A percentile compares a stretch with the other conserved stretches of the same genome.
phyloP scores from a whole-genome alignment of 2,329 filamentous ascomycete genomes.

The Phyllosticta citribraziliensis region DNA sequence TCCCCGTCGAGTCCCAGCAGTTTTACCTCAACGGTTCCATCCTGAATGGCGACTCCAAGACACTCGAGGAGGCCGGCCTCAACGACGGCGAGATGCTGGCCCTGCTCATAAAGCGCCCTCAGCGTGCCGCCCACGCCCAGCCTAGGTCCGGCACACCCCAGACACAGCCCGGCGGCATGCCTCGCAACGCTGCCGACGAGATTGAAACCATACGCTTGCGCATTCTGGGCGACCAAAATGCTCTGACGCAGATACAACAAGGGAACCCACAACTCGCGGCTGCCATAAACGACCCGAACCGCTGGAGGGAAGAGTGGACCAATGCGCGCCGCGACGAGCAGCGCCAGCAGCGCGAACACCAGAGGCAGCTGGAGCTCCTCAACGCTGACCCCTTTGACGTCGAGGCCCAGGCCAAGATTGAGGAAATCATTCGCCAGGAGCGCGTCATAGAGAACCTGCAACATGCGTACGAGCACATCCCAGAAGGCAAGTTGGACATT shows the following conservation, averaged over 20 bases:
- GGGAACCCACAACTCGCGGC: conserved; percentile 68
- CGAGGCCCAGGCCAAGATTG: conserved; percentile 83
- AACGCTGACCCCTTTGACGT: conserved; percentile 93
- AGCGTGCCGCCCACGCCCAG: conserved; percentile 7
- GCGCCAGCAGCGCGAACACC: conserved; percentile 54
- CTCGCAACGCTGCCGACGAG: conserved; percentile 26
- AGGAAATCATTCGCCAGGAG: conserved; percentile 94
- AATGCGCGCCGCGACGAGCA: conserved; percentile 61
- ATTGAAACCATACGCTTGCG: conserved; percentile 78
- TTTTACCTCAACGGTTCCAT: conserved; percentile 85
- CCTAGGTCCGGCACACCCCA: neutral
- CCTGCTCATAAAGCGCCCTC: conserved; percentile 54
- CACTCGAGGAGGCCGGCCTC: conserved; percentile 71
- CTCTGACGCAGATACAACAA: conserved; percentile 60
- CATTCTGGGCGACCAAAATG: conserved; percentile 65
- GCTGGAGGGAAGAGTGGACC: conserved; percentile 64
- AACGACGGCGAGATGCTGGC: conserved; percentile 87
- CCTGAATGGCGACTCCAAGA: conserved; percentile 67
- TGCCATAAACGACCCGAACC: conserved; percentile 62
- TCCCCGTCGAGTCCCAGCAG: conserved; percentile 64
- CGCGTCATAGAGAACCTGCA: conserved; percentile 91
- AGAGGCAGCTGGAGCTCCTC: conserved; percentile 71
- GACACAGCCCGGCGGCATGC: conserved; percentile 3
- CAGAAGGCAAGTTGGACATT: conserved; percentile 60
- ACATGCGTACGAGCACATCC: conserved; percentile 93